Evolutionary conservation across 176 grass and related monocot genomes (phyloP), one percentile per base, ranked within the genome.

Genomic region (Triticum timopheevii): DNA sequence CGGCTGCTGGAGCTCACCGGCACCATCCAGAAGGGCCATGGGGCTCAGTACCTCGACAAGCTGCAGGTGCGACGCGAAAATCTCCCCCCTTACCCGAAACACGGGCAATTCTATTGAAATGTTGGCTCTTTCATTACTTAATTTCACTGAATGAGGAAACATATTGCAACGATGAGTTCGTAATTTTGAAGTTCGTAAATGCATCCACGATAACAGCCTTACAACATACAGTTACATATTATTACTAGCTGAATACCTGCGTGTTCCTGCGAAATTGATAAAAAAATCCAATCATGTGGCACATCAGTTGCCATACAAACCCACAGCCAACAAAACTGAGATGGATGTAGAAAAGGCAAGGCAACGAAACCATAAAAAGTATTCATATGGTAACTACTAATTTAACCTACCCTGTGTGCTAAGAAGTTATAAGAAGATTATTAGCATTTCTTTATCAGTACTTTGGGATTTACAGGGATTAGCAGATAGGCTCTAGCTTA

Each of bases 11-110:
- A 98, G 90, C 86, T 98, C 39, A 98, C 96, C 3, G 93, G 88
- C 22, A 98, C 96, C 78, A 98, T 98, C 77, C 92, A 92, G 85
- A 93, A 90, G 83, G 96, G 96, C 30, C 93, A 90, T 65, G 93
- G 95, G 58, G 89, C 95, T 63, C 95, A 98, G 68, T 98, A 95
- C 88, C 95, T 98, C 38, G 93, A 98, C 77, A 98, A 98, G 84
- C 76, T 98, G 58, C 95, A 98, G 86, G 95, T 95, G 77, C 11
- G 83, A 38, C 17, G 30, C 11, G 3, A 0, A 36, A 35, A 45
- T 44, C 40, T 42, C 11, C 24, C 3, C 13, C 19, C 28, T n/a
- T 74, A 28, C 35, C 44, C 3, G 4, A 45, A 62, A 84, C 10
- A 62, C 8, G 63, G 17, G 80, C 6, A 67, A 38, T 27, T 38